Base-by-base conservation (phyloP, 129 eudicot species). In the Helichrysum umbraculigerum region DNA sequence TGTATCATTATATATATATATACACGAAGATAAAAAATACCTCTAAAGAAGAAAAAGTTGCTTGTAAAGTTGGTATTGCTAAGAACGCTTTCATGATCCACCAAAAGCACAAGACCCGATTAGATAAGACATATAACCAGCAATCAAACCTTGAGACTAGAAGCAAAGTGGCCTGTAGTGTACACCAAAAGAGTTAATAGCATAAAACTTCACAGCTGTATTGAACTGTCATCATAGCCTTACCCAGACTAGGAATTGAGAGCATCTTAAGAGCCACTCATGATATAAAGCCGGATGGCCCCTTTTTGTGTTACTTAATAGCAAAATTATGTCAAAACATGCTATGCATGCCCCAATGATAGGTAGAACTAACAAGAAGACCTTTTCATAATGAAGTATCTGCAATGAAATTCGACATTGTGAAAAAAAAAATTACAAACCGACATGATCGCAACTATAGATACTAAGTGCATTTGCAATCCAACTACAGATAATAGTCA, bases 171-270 rank as follows among this genome's bases (percentile, higher is more conserved):
- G 78, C 84, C 98, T 93, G 78, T 29, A 69, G 77, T 59, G 37
- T 54, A 54, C 41, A 66, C 22, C 77, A 66, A 41, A 81, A 25
- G n/a, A 16, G 47, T 62, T 39, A 37, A 47, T 65, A 66, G 16
- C 17, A 51, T 6, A 42, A 77, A 57, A 14, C 5, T 32, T 16
- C 50, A 28, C 44, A 68, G 60, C 28, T 51, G 30, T 35, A 5
- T 68, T 12, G 44, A 33, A 74, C 0, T 1, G 2, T 9, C 51
- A 44, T 44, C 4, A 44, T 3, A 44, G 33, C 54, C 85, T 70
- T 85, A 93, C 98, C 97, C 98, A 93, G 22, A 90, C 78, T 16
- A 73, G 68, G 32, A 88, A 82, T 78, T 85, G 92, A 68, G 94
- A 88, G 64, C 78, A 77, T 76, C 80, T 78, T 62, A 85, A 60